Evolutionary conservation across 441 rosid genomes (phyloP), one percentile per base, ranked within the genome.

Genomic region (Macaranga tanarius): DNA sequence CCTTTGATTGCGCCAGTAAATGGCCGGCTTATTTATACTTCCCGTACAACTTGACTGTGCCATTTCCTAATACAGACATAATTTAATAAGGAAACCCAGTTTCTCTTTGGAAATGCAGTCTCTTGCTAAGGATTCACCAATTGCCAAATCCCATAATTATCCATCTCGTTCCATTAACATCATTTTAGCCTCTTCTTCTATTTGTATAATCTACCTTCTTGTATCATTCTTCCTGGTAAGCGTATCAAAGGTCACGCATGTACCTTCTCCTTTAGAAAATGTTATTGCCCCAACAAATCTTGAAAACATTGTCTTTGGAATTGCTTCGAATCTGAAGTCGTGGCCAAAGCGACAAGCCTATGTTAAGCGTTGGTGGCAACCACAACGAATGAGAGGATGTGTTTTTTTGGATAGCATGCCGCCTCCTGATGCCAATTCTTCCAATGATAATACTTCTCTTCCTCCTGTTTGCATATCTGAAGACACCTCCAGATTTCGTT

Each of bases 311-410:
- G 94, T 92, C 25, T 95, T 95, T 52, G 90, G 97, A 62, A 84
- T 91, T 62, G 89, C 91, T 50, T 86, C 99, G 3, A 89, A 77
- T 78, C 45, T 73, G 19, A 83, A 69, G 0, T 86, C 91, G 5
- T 95, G 97, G 97, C 82, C 81, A 2, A 76, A 69, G 15, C 82
- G 92, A 40, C 87, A 83, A 73, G 89, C 89, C 0, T 91, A 86
- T 45, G 84, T 88, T 16, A 86, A 84, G 80, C 88, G 88, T 45
- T 95, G 99, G 99, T 95, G 97, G 97, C 81, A 83, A 56, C 79
- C 87, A 7, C 54, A 56, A 0, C 75, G 72, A 64, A 90, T 89
- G 96, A 78, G 86, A 17, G 99, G 99, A n/a, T 95, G 97, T n/a
- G 93, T 90, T 15, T 95, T 92, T 64, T 69, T 92, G 26, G 97